These are phyloP conservation scores for Neurospora pannonica DNA, from an alignment of 495 filamentous ascomycete genomes.

Conservation along the genomic window DNA sequence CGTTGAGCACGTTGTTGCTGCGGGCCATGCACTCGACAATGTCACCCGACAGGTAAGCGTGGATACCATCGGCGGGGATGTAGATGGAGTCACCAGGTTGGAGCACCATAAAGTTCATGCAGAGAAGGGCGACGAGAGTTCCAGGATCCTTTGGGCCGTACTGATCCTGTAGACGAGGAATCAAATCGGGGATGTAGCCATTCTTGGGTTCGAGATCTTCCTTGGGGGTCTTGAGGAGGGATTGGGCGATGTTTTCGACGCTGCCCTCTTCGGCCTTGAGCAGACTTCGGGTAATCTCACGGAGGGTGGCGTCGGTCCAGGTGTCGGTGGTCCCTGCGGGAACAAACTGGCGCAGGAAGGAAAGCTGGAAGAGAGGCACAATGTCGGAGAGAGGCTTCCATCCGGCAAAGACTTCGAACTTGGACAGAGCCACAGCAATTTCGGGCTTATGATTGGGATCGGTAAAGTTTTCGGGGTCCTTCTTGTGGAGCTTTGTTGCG, in stretches of 20 bases:
- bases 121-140: slow-evolving; percentile 53
- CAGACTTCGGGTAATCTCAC: slow-evolving; percentile 46
- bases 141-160: slow-evolving; percentile 52
- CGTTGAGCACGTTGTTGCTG: slow-evolving; percentile 68
- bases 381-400: slow-evolving; percentile 62
- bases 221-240: slow-evolving; percentile 38
- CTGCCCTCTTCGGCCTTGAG: slow-evolving; percentile 43
- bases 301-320: slow-evolving; percentile 55
- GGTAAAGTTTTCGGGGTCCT: slow-evolving; percentile 55
- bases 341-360: slow-evolving; percentile 43
- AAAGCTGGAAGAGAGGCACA: slow-evolving; percentile 42
- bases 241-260: slow-evolving; percentile 40
- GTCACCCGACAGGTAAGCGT: slow-evolving; percentile 69
- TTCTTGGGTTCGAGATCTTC: slow-evolving; percentile 18
- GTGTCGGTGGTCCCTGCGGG: slow-evolving; percentile 21
- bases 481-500: slow-evolving; percentile 49
- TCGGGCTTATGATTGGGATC: slow-evolving; percentile 79
- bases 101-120: slow-evolving; percentile 67
- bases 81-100: slow-evolving; percentile 58
- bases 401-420: slow-evolving; percentile 71
- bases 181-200: slow-evolving; percentile 50
- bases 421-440: slow-evolving; percentile 65
- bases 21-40: slow-evolving; percentile 84
- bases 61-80: slow-evolving; percentile 70
- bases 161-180: slow-evolving; percentile 56